Evolutionary conservation across 2,329 filamentous ascomycete species (phyloP).

Genomic region (Alternaria incomplexa): DNA sequence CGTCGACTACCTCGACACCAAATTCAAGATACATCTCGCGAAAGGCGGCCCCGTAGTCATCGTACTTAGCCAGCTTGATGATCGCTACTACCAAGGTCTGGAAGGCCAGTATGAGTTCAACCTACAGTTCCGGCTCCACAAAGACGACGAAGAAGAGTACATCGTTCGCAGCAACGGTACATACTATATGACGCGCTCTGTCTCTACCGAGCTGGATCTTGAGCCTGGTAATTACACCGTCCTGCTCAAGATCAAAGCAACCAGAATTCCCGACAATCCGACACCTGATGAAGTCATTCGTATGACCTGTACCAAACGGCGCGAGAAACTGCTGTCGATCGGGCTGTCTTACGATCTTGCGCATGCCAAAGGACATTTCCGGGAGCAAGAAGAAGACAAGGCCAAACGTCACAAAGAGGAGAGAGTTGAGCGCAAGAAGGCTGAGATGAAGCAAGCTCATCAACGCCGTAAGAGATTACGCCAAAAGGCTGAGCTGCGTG

Average conservation of each 20-base stretch:
- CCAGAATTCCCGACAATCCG: constrained; percentile 57
- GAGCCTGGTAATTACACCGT: constrained; percentile 78
- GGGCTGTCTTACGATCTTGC: constrained; percentile 74
- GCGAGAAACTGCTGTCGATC: constrained; percentile 77
- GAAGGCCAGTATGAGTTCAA: constrained; percentile 64
- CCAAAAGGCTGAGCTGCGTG: constrained; percentile 47
- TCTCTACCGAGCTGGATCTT: constrained; percentile 77
- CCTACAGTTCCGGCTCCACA: constrained; percentile 65
- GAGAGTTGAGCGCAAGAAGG: constrained; percentile 45
- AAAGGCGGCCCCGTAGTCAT: constrained; percentile 62
- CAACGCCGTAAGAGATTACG: constrained; percentile 43
- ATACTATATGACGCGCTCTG: constrained; percentile 72
- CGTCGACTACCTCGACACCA: constrained; percentile 66
- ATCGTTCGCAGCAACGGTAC: constrained; percentile 63
- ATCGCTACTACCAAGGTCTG: constrained; percentile 65
- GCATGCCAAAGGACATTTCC: constrained; percentile 67
- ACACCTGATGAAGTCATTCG: constrained; percentile 73
- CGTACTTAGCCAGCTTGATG: constrained; percentile 65
- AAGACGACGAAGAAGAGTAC: constrained; percentile 65
- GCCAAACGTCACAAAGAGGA: constrained; percentile 48
- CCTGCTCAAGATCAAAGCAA: constrained; percentile 75
- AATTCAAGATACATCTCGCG: constrained; percentile 62
- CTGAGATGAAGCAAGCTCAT: constrained; percentile 46
- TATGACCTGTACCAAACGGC: constrained; percentile 64
- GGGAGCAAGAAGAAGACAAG: constrained; percentile 58